Evolutionary conservation across 371 early-diverging fungal genomes (phyloP).

Genomic region (Blastocladiella emersonii): DNA sequence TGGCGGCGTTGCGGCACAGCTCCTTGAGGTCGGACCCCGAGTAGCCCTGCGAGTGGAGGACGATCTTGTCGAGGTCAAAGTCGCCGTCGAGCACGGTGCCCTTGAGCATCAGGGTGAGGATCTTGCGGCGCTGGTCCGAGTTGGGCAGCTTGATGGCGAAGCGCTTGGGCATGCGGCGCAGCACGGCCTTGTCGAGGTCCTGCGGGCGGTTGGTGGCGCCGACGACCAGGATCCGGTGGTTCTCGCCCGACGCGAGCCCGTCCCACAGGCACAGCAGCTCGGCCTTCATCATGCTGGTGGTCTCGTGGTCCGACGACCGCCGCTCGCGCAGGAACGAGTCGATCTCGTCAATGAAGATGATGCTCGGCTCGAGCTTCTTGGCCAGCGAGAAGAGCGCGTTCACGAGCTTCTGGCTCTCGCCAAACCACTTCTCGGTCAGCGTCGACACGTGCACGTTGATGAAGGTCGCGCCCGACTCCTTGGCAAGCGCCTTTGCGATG

Average conservation of each 20-base stretch:
- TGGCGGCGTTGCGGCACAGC: conserved; percentile 86
- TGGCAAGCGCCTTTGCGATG: conserved; percentile 92
- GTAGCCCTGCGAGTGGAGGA: conserved; percentile 60
- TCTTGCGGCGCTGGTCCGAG: conserved; percentile 71
- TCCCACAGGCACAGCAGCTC: conserved; percentile 97
- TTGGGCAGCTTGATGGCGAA: conserved; percentile 82
- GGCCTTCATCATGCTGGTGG: conserved; percentile 93
- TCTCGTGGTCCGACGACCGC: conserved; percentile 81
- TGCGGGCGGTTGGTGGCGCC: conserved; percentile 96
- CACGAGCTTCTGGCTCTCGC: conserved; percentile 89
- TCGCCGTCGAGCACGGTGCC: conserved; percentile 45
- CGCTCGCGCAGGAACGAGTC: conserved; percentile 92
- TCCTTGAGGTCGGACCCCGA: conserved; percentile 89
- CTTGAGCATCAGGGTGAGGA: conserved; percentile 67
- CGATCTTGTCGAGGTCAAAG: conserved; percentile 64
- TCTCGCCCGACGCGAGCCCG: conserved; percentile 71
- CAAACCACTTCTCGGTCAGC: conserved; percentile 93
- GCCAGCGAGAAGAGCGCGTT: conserved; percentile 86
- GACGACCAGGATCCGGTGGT: conserved; percentile 59
- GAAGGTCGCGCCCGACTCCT: conserved; percentile 88
- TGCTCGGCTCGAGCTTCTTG: conserved; percentile 80
- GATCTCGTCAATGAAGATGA: conserved; percentile 96
- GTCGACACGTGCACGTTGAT: conserved; percentile 92
- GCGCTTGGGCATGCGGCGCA: conserved; percentile 93
- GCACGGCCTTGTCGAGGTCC: conserved; percentile 90